A percentile compares a stretch with the other conserved stretches of the same genome.
phyloP scores from a whole-genome alignment of 176 grass and related monocot species.

The Aegilops longissima region DNA sequence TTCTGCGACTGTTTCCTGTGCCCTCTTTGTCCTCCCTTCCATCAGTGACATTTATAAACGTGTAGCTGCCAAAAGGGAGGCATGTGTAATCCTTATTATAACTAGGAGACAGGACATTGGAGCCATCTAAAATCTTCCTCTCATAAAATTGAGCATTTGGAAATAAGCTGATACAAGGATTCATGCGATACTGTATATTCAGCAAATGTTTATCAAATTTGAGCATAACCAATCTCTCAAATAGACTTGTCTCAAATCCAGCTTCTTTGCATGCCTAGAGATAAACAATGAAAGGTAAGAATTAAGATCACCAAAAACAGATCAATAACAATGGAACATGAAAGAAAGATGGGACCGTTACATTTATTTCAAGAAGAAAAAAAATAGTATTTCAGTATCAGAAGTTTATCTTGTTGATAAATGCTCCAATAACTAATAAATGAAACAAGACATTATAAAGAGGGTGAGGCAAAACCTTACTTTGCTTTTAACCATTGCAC shows the following conservation, averaged over 20 bases:
- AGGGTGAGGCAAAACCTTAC: constrained; percentile 35
- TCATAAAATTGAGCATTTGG: constrained; percentile 70
- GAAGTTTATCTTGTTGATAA: not conserved
- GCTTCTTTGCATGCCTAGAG: constrained; percentile 61
- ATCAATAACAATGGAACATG: not conserved
- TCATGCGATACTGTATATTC: constrained; percentile 82
- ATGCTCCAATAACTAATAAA: not conserved
- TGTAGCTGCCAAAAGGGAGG: constrained; percentile 48
- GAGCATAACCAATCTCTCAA: constrained; percentile 57
- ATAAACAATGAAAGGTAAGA: not conserved
- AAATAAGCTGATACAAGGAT: constrained; percentile 69
- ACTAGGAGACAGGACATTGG: constrained; percentile 45
- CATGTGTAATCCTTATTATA: constrained; percentile 53
- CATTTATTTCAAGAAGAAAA: not conserved
- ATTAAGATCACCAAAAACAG: not conserved
- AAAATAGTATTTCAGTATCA: not conserved
- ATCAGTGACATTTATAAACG: constrained; percentile 61
- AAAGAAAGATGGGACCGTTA: not conserved
- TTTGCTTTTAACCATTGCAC: constrained; percentile 64
- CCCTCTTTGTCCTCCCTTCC: constrained; percentile 71
- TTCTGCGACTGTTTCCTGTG: constrained; percentile 46
- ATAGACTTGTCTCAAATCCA: constrained; percentile 72
- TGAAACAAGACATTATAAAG: not conserved
- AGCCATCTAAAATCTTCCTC: constrained; percentile 57
- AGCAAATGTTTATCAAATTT: constrained; percentile 58